Base-by-base conservation (phyloP, 2,329 filamentous ascomycete genomes). In the Fusarium globosum region DNA sequence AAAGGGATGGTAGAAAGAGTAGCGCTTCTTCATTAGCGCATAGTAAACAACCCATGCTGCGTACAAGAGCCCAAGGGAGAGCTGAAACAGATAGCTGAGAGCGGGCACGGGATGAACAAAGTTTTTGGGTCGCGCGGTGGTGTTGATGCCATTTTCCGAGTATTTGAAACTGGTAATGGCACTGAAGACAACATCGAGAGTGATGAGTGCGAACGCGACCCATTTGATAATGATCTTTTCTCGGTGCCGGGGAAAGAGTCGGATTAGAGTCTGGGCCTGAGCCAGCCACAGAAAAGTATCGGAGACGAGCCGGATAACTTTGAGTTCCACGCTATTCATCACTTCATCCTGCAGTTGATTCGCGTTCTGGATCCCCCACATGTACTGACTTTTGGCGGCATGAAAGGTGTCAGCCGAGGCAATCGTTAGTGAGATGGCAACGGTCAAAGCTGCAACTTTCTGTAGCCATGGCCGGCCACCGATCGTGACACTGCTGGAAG, bases 151-250 rank as follows among this genome's bases (percentile, higher is more conserved):
- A 36, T 84, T 86, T 28, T 83, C 82, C 7, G 83, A 82, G 76
- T 88, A 90, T 59, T 86, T 80, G 79, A 98, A 98, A 78, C 93
- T 96, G 85, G 98, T 97, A 66, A 98, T 88, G 53, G 93, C 94
- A 79, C 93, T 95, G 82, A 99, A 99, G 16, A 95, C 90, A 48
- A 96, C 92, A 80, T 98, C 96, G 68, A 98, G 88, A 1, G 94
- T 90, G 78, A 99, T 98, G 65, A 99, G 89, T 7, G 93, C 95
- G 80, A 98, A 98, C 3, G 96, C 96, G 21, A 96, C 94, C 96
- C 96, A 99, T 84, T 98, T 98, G 84, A 99, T 99, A 75, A 98
- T 94, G 59, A 98, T 92, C 84, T 98, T 98, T 83, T 99, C 96
- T 79, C 97, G 94, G 79, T 98, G 96, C 39, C 96, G 94, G 13